Base-by-base conservation (phyloP, 495 filamentous ascomycete species). In the Xylaria flabelliformis region DNA sequence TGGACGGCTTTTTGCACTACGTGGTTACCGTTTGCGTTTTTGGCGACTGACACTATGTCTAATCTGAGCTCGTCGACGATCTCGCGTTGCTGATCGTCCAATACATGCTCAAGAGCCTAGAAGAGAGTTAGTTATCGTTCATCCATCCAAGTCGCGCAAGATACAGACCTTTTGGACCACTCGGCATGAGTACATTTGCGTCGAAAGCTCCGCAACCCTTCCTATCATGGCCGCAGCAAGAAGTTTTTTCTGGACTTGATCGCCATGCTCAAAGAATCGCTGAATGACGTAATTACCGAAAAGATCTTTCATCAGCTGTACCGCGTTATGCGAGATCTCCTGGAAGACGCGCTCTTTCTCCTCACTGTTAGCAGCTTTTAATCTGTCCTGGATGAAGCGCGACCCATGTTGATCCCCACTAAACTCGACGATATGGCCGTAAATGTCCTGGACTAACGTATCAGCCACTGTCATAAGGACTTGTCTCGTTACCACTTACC, bases 241-340 rank as follows among this genome's bases (percentile, higher is more conserved):
- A 3, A 91, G 86, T 80, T 92, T 94, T 82, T 99, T 99, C 80
- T 98, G 97, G 8, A 89, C 86, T 79, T 97, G 95, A 73, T 94
- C 97, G 41, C 97, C 97, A 77, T 98, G 94, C 81, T 98, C 95
- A 74, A 98, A 98, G 73, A 98, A 90, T 79, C 98, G 98, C 76
- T 99, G 96, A 29, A 98, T 96, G 46, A 99, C 96, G 77, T 98
- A 99, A 81, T 99, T 99, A 21, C 96, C 96, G 78, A 97, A 98
- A 17, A 98, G 91, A 78, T 98, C 97, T 13, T 91, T 95, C 94
- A 97, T 98, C 53, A 98, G 83, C 78, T 95, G 94, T 48, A 97
- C 75, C 10, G 90, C 88, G 75, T 98, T 95, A 0, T 90, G 88
- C 74, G 90, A 86, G 48, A 99, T 92, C 78, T 98, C 97, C 0